Evolutionary conservation across 495 filamentous ascomycete genomes (phyloP).

Genomic region (Aspergillus taichungensis): DNA sequence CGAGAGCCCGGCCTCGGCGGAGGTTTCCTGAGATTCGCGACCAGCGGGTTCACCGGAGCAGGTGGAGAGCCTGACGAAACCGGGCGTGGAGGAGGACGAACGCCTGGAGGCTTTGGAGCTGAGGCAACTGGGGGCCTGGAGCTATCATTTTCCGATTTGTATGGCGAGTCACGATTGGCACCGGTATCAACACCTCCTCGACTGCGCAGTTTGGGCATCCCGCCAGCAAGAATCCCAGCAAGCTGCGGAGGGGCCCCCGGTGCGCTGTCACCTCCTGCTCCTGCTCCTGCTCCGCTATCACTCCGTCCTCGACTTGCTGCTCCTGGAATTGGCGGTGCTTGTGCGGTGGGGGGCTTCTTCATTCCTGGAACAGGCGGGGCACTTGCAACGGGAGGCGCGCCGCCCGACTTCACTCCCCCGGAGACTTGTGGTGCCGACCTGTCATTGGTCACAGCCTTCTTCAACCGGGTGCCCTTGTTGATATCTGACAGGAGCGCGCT

Average conservation of each 20-base stretch:
- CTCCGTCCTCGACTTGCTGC: conserved; percentile 61
- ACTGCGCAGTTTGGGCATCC: conserved; percentile 91
- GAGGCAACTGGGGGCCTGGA: conserved; percentile 50
- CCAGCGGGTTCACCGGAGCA: conserved; percentile 45
- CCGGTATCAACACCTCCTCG: conserved; percentile 86
- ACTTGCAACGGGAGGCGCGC: conserved; percentile 49
- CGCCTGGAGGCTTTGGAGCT: conserved; percentile 55
- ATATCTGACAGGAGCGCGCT: conserved; percentile 88
- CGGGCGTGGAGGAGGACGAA: conserved; percentile 41
- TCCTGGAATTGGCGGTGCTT: conserved; percentile 63
- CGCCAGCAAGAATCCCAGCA: conserved; percentile 82
- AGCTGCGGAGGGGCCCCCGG: conserved; percentile 59
- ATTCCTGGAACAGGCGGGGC: conserved; percentile 77
- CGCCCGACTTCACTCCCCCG: conserved; percentile 43
- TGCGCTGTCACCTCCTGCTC: conserved; percentile 31
- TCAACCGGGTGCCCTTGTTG: conserved; percentile 67
- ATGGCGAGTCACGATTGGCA: conserved; percentile 65
- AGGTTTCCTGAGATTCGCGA: conserved; percentile 54
- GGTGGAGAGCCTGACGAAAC: conserved; percentile 45
- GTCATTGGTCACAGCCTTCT: conserved; percentile 90
- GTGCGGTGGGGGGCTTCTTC: conserved; percentile 51
- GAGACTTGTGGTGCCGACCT: conserved; percentile 74
- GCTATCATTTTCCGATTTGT: conserved; percentile 72
- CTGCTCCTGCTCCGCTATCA: conserved; percentile 63
- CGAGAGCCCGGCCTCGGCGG: conserved; percentile 43